Evolutionary conservation across 1,284 basidiomycete genomes (phyloP).

Genomic region (Cryptococcus sp.): DNA sequence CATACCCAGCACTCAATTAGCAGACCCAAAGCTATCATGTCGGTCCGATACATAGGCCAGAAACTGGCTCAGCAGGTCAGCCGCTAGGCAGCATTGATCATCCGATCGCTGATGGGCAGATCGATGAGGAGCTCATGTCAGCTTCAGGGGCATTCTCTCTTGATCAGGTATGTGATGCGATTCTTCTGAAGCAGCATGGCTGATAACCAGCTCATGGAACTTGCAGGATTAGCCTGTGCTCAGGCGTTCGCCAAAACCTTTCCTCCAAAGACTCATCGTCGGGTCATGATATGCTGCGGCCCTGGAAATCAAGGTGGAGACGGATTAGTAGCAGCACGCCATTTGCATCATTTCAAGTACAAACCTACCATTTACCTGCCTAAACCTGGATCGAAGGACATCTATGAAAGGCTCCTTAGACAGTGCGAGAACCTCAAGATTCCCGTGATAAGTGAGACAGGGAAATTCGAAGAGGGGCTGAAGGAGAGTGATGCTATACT

Average conservation of each 20-base stretch:
- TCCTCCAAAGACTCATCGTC: slow-evolving; percentile 59
- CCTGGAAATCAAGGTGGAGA: slow-evolving; percentile 98
- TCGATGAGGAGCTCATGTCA: slow-evolving; percentile 89
- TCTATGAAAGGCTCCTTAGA: slow-evolving; percentile 76
- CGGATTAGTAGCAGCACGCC: slow-evolving; percentile 91
- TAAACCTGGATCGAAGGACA: slow-evolving; percentile 75
- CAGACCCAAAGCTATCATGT: slow-evolving; percentile 50
- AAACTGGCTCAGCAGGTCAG: slow-evolving; percentile 73
- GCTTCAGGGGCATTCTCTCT: slow-evolving; percentile 78
- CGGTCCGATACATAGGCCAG: slow-evolving; percentile 69
- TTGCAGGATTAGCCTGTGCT: slow-evolving; percentile 95
- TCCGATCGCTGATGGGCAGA: slow-evolving; percentile 54
- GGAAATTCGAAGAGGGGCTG: slow-evolving; percentile 56
- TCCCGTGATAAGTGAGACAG: slow-evolving; percentile 57
- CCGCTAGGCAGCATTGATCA: slow-evolving; percentile 3
- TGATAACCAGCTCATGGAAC: slow-evolving; percentile 73
- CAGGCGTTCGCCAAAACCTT: slow-evolving; percentile 78
- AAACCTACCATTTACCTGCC: slow-evolving; percentile 82
- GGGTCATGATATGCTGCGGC: slow-evolving; percentile 88
- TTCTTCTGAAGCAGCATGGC: not conserved
- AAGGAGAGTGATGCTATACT: slow-evolving; percentile 73
- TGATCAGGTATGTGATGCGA: slow-evolving; percentile 62
- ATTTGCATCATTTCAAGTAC: slow-evolving; percentile 87
- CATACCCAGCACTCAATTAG: no score
- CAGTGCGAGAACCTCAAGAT: slow-evolving; percentile 88